Percentiles rank a stretch among this genome's conserved stretches.
Evolutionary conservation across 164 flowering plant genomes (phyloP).

Genomic region (Platanus orientalis): DNA sequence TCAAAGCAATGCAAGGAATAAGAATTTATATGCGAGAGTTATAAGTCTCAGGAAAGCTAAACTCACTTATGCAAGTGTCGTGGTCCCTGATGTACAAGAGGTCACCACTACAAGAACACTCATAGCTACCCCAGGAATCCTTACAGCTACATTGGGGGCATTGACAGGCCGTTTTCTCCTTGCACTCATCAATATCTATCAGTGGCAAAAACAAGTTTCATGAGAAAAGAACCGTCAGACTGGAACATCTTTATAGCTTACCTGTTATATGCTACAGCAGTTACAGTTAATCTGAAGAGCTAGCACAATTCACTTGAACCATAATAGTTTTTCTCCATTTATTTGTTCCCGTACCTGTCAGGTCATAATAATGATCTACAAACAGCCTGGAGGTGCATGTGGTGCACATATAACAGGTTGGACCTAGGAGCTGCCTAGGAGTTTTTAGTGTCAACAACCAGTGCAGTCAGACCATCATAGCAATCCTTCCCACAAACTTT

Average conservation of each 20-base stretch:
- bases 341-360: not conserved
- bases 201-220: constrained; percentile 1
- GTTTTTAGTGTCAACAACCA: too few species aligned
- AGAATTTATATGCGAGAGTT: too few species aligned
- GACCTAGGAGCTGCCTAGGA: too few species aligned
- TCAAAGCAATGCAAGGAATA: constrained; percentile 3
- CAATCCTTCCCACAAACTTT: too few species aligned
- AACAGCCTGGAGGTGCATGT: not conserved
- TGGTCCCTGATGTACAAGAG: constrained; percentile 81
- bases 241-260: not conserved
- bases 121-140: constrained; percentile 84
- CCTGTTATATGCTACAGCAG: not conserved
- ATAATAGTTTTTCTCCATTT: not conserved
- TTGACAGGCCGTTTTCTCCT: constrained; percentile 78
- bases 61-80: constrained; percentile 89
- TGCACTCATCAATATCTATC: constrained; percentile 88
- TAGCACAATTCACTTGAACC: not conserved
- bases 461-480: too few species aligned
- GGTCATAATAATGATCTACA: not conserved
- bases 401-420: not conserved
- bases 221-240: not conserved
- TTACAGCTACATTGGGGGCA: constrained; percentile 86
- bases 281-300: not conserved
- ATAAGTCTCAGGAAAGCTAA: not conserved
- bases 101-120: constrained; percentile 71